Evolutionary conservation across 2,329 filamentous ascomycete species (phyloP).

Genomic region (Fusarium torulosum): DNA sequence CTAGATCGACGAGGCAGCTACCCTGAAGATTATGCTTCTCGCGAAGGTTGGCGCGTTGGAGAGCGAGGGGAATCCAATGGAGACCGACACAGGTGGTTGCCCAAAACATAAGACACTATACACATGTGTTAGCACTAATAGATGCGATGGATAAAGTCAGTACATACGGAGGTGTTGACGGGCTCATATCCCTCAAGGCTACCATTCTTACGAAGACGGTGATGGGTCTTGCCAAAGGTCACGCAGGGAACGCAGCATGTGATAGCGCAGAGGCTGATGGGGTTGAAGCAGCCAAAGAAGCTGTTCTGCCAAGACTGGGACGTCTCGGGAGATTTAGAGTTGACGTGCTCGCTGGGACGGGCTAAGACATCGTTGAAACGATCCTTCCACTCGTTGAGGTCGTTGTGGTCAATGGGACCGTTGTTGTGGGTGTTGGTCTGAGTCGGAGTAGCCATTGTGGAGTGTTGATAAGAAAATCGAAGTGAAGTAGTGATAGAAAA

Average conservation of each 20-base stretch:
- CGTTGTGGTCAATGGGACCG: slow-evolving; percentile 57
- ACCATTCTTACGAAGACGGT: slow-evolving; percentile 57
- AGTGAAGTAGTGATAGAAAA: slow-evolving; percentile 19
- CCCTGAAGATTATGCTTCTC: slow-evolving; percentile 61
- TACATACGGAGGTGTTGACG: slow-evolving; percentile 61
- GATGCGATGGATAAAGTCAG: fast-evolving
- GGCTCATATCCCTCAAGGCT: slow-evolving; percentile 60
- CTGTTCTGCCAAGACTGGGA: slow-evolving; percentile 56
- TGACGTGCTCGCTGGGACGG: slow-evolving; percentile 57
- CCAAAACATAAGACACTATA: slow-evolving; percentile 59
- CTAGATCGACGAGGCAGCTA: slow-evolving; percentile 58
- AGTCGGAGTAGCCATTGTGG: slow-evolving; percentile 39
- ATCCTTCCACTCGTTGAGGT: slow-evolving; percentile 60
- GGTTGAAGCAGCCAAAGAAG: slow-evolving; percentile 61
- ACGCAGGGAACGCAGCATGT: slow-evolving; percentile 62
- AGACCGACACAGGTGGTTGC: slow-evolving; percentile 57
- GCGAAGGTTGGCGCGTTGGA: slow-evolving; percentile 61
- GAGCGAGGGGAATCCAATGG: slow-evolving; percentile 58
- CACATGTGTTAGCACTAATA: background rate
- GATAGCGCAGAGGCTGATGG: slow-evolving; percentile 60
- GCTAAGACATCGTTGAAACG: slow-evolving; percentile 60
- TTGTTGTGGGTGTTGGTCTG: slow-evolving; percentile 40
- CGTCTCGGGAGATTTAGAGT: slow-evolving; percentile 56
- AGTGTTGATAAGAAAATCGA: background rate
- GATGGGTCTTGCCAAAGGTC: slow-evolving; percentile 63